Percentiles rank a stretch among this genome's conserved stretches.
These are phyloP conservation scores for Eimeria praecox DNA, from an alignment of 169 alveolate genomes.

Conservation along the genomic window DNA sequence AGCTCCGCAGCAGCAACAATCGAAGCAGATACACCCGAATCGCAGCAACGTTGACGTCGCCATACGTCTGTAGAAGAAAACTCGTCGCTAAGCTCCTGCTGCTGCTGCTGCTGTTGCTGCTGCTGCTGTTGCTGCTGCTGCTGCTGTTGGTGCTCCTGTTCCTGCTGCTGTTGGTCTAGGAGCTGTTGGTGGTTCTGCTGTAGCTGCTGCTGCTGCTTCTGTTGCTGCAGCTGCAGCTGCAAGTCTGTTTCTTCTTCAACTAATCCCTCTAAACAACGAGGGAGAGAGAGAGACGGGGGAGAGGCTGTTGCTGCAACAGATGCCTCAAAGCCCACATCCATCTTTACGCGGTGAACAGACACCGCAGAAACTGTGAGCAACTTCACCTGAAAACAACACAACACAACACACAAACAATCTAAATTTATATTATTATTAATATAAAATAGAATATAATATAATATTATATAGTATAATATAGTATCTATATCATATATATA, in stretches of 20 bases:
- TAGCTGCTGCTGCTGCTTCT: not conserved
- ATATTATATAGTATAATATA: too few species aligned
- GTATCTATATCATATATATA: too few species aligned
- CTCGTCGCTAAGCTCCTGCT: not conserved
- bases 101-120: slow-evolving; percentile 4
- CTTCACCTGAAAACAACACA: too few species aligned
- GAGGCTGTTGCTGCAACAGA: not conserved
- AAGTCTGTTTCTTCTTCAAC: not conserved
- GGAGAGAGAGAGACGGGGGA: not conserved
- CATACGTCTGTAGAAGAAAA: not conserved
- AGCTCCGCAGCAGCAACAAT: slow-evolving; percentile 3
- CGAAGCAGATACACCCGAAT: not conserved
- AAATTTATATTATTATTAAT: too few species aligned
- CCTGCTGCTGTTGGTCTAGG: not conserved
- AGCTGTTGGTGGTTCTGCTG: too few species aligned
- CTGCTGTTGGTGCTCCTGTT: not conserved
- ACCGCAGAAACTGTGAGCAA: too few species aligned
- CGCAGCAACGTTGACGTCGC: not conserved
- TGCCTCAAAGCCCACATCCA: not conserved
- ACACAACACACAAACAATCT: too few species aligned
- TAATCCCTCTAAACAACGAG: not conserved
- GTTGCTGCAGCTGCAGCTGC: not conserved
- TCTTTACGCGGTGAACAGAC: slow-evolving; percentile 36
- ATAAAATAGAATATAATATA: too few species aligned
- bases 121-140: not conserved